Evolutionary conservation across 768 basidiomycete genomes (phyloP).

Genomic region (Lactarius psammicola): DNA sequence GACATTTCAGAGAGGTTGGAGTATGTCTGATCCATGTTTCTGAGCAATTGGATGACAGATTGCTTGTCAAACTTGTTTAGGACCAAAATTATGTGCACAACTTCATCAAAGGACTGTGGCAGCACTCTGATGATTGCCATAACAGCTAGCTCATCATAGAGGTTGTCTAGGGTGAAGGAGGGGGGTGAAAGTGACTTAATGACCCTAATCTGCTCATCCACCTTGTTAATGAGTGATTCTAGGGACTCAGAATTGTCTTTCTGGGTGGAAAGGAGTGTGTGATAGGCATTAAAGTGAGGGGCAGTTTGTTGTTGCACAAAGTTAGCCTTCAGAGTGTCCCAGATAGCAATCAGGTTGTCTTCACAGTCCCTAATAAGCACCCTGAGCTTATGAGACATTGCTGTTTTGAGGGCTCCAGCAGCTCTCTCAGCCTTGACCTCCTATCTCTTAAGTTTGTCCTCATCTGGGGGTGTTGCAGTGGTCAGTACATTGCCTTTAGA

Average conservation of each 20-base stretch:
- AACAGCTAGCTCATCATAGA: slow-evolving; percentile 1
- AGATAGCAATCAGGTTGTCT: background rate
- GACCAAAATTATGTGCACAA: background rate
- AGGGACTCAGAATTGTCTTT: no score
- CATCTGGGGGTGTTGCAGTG: no score
- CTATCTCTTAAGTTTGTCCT: no score
- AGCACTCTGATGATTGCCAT: background rate
- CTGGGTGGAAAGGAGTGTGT: no score
- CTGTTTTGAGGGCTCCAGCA: no score
- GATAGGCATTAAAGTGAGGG: no score
- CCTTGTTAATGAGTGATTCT: no score
- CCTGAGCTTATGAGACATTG: background rate
- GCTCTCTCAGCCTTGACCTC: no score
- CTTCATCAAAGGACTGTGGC: background rate
- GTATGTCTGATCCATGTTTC: no score
- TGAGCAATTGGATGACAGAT: background rate
- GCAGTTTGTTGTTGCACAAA: background rate
- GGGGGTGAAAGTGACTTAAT: background rate
- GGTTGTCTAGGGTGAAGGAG: background rate
- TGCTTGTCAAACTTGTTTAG: background rate
- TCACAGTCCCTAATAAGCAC: background rate
- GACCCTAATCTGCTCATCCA: no score
- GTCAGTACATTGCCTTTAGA: no score
- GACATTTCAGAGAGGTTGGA: no score
- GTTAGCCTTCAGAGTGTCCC: background rate